Evolutionary conservation across 2,329 filamentous ascomycete species (phyloP).

Genomic region (Mycocentrospora acerina): DNA sequence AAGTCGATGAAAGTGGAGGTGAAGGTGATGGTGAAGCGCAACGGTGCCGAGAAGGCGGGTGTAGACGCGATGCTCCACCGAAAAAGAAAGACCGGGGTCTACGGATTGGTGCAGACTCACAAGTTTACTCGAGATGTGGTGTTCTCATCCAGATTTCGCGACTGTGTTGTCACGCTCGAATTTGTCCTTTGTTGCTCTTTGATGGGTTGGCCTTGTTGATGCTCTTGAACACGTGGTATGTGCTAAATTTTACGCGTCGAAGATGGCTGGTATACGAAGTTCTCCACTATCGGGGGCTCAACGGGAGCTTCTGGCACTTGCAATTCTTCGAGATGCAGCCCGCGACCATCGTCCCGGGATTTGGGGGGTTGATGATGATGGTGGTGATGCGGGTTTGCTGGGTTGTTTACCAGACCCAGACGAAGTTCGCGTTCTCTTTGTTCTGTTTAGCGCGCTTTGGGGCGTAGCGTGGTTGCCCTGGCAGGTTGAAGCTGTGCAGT

Average conservation of each 20-base stretch:
- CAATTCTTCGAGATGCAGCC: constrained; percentile 8
- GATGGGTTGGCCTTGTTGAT: constrained; percentile 13
- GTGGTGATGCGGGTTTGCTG: constrained; percentile 12
- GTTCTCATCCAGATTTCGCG: neutral
- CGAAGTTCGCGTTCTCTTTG: constrained; percentile 10
- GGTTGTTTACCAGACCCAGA: neutral
- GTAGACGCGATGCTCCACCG: constrained; percentile 6
- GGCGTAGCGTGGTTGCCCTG: neutral
- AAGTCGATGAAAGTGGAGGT: constrained; percentile 6
- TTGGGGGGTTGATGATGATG: constrained; percentile 8
- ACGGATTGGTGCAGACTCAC: constrained; percentile 11
- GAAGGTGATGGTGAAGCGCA: constrained; percentile 5
- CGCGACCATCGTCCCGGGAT: constrained; percentile 19
- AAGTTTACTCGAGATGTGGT: constrained; percentile 3
- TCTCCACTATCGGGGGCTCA: constrained; percentile 11
- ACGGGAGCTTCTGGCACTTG: constrained; percentile 9
- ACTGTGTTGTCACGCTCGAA: neutral
- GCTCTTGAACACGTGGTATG: constrained; percentile 28
- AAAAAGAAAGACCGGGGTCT: constrained; percentile 6
- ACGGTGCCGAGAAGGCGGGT: neutral
- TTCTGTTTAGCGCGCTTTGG: constrained; percentile 3
- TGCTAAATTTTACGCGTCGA: constrained; percentile 29
- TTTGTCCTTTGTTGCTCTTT: constrained; percentile 10
- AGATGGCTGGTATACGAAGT: constrained; percentile 4
- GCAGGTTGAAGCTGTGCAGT: neutral